These are phyloP conservation scores for Lactarius trivialis DNA, from an alignment of 768 basidiomycete genomes.

Conservation along the genomic window DNA sequence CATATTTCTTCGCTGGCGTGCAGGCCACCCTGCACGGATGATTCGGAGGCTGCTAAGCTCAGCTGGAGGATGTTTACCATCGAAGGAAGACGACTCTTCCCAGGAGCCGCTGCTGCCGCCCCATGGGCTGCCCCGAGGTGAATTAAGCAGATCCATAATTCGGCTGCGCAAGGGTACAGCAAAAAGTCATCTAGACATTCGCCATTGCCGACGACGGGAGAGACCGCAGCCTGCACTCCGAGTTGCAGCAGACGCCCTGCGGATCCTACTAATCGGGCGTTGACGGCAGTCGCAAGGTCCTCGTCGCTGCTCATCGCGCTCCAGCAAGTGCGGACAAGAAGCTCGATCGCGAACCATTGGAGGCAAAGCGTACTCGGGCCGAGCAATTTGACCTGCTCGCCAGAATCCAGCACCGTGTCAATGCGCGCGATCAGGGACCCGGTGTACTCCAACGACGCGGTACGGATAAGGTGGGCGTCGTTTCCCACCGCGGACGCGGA, in stretches of 20 bases:
- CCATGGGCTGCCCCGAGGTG: slow-evolving; percentile 32
- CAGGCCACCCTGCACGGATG: slow-evolving; percentile 28
- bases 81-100: slow-evolving; percentile 40
- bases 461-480: slow-evolving; percentile 12
- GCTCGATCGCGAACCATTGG: slow-evolving; percentile 20
- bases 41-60: slow-evolving; percentile 27
- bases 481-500: neutral
- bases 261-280: slow-evolving; percentile 3
- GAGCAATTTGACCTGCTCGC: neutral
- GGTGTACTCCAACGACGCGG: slow-evolving; percentile 11
- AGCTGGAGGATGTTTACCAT: slow-evolving; percentile 30
- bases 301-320: neutral
- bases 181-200: slow-evolving; percentile 33
- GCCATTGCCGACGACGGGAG: slow-evolving; percentile 32
- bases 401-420: slow-evolving; percentile 9
- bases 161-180: slow-evolving; percentile 41
- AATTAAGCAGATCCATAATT: slow-evolving; percentile 71
- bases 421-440: slow-evolving; percentile 18
- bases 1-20: slow-evolving; percentile 64
- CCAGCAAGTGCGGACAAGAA: slow-evolving; percentile 13
- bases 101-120: slow-evolving; percentile 16
- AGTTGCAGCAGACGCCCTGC: slow-evolving; percentile 41
- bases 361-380: slow-evolving; percentile 3
- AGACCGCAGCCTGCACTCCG: slow-evolving; percentile 44
- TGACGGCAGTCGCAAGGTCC: slow-evolving; percentile 7